These are phyloP conservation scores for Dimocarpus longan DNA, from an alignment of 345 rosid species.

Conservation along the genomic window DNA sequence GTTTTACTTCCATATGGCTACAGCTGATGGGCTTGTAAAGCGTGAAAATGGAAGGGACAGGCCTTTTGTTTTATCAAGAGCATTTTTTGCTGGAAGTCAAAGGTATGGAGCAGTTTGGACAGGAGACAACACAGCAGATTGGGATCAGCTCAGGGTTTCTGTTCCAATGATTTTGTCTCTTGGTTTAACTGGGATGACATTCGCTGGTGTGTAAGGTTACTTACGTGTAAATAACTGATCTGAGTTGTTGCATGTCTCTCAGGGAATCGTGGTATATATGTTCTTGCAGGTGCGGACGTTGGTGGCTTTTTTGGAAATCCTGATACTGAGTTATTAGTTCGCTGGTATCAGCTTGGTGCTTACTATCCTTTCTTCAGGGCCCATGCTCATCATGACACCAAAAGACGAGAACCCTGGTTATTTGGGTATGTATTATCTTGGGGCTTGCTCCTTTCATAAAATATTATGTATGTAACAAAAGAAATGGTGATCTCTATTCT, in stretches of 20 bases:
- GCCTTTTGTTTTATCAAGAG: conserved; percentile 97
- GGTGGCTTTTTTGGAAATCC: conserved; percentile 99
- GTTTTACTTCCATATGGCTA: conserved; percentile 95
- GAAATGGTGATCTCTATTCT: not conserved
- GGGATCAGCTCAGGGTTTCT: conserved; percentile 96
- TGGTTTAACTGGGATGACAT: conserved; percentile 83
- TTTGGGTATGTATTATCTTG: conserved; percentile 67
- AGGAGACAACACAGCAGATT: conserved; percentile 94
- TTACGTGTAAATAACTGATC: not conserved
- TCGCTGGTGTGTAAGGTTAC: conserved; percentile 61
- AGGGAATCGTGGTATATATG: not conserved
- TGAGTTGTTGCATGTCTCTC: not conserved
- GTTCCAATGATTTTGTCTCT: conserved; percentile 95
- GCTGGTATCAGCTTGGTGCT: conserved; percentile 99
- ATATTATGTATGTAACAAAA: not conserved
- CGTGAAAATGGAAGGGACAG: conserved; percentile 89
- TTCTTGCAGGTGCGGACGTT: conserved; percentile 83
- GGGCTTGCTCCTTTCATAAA: not conserved
- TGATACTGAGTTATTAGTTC: conserved; percentile 84
- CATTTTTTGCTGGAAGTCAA: conserved; percentile 95
- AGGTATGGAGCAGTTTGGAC: conserved; percentile 98
- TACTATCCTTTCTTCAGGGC: conserved; percentile 98
- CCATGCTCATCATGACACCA: conserved; percentile 98
- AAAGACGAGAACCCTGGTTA: conserved; percentile 97
- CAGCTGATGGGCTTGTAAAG: conserved; percentile 90